Evolutionary conservation across 768 basidiomycete genomes (phyloP), one percentile per base, ranked within the genome.

Genomic region (Lepiota brunneoincarnata): DNA sequence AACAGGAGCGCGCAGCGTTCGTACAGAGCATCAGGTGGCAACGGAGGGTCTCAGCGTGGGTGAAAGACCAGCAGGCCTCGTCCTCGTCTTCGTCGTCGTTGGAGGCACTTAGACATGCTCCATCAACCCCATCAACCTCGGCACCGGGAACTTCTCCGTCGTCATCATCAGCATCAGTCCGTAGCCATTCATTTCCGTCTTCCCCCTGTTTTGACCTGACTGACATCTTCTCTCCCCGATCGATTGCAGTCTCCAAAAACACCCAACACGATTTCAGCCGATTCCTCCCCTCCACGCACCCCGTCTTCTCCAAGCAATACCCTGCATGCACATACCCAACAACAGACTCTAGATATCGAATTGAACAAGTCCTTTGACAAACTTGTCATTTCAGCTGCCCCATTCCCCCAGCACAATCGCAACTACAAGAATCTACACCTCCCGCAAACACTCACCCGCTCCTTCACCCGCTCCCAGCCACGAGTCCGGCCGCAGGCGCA

Each of bases 1-100:
- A 79, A 21, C 70, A 70, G 44, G 77, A 79, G 55, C 79, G 81
- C 57, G 68, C 75, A 54, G 78, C 78, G n/a, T 81, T 82, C 59
- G 63, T 79, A 40, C 75, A 76, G 49, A 72, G 69, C 51, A 70
- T 75, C 41, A 77, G 76, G 26, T 47, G 28, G 31, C 41, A 44
- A 26, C 36, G 51, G 34, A 45, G 44, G 28, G 26, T 39, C 15
- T 26, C 46, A 20, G 41, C 45, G 17, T 54, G 53, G 53, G 23
- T 47, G 36, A 23, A 41, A 17, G 28, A 41, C 37, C 38, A 54
- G 6, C 45, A 31, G 12, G 36, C 31, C 21, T 28, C 51, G 0
- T 35, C 24, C 10, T 31, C 39, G 3, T 17, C 14, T 17, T 12
- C 38, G 4, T 37, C 45, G 18, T 41, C 53, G 1, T 35, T 9